Base-by-base conservation (phyloP, 2,329 filamentous ascomycete species). In the Colletotrichum costaricense region DNA sequence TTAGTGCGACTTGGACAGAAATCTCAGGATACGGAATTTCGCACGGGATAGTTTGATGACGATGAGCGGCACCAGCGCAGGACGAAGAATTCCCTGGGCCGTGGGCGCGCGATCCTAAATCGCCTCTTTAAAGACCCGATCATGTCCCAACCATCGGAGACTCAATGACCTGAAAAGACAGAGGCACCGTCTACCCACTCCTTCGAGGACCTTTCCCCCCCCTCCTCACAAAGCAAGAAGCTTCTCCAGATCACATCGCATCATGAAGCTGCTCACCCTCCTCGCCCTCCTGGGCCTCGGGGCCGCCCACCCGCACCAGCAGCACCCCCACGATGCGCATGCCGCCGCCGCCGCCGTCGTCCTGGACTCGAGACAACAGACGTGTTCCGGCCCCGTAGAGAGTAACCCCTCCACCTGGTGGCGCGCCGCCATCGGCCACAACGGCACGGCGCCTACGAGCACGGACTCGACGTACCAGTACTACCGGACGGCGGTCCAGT, bases 381-480 rank as follows among this genome's bases (percentile, higher is more conserved):
- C 52, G 6, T 73, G 71, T 46, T 66, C 67, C 60, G 67, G 67
- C 4, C 71, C 71, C 7, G 46, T 72, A 5, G 67, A 73, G 60
- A 66, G 42, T 26, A 73, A 26, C 30, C 66, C 67, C n/a, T 42
- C 62, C 42, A 76, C 70, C 1, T 80, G 78, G 79, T 80, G 79
- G 78, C 76, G 79, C 12, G 75, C 77, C 22, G 67, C 76, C 33
- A 79, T 78, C 56, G 60, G 63, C 3, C 78, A 78, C 63, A 77
- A 79, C 67, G 78, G 79, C 28, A 77, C 76, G 7, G 75, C 78
- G 5, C 77, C 78, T 6, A 76, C 75, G 54, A 75, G 74, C 46
- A 71, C 73, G 19, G 78, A 80, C 63, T 24, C 70, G 24, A 76
- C 74, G 3, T 80, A 74, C 56, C 70, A 78, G 66, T 79, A 80